A percentile compares a stretch with the other conserved stretches of the same genome.
phyloP scores from a whole-genome alignment of 352 stramenopile genomes.

The Chrysophaeum taylorii region DNA sequence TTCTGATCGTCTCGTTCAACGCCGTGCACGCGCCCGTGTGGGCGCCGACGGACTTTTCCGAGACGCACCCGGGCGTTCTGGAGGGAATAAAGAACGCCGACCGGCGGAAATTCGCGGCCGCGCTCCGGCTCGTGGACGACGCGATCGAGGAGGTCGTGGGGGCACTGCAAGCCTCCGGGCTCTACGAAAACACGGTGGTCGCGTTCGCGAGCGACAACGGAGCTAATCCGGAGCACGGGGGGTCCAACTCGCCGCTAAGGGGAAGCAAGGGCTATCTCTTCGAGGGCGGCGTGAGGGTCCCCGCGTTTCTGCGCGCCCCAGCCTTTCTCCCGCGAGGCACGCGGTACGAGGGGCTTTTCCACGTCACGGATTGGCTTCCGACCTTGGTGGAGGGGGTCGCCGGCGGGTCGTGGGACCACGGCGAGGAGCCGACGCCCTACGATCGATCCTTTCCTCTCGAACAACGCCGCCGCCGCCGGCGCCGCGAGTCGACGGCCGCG shows the following conservation, averaged over 20 bases:
- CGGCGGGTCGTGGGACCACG: not conserved
- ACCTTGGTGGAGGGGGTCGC: not conserved
- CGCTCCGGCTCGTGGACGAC: not conserved
- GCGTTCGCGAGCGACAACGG: constrained; percentile 24
- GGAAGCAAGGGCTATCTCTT: constrained; percentile 23
- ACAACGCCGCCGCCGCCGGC: no score
- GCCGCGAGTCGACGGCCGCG: no score
- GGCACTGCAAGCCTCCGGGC: constrained; percentile 8
- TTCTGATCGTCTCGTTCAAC: no score
- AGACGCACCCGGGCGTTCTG: no score
- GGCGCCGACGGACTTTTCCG: no score
- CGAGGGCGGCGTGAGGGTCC: constrained; percentile 22
- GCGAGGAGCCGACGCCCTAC: not conserved
- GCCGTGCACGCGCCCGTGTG: no score
- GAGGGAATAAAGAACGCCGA: no score
- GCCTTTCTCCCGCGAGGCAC: no score
- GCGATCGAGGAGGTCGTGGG: not conserved
- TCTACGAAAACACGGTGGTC: no score
- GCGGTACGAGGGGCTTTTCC: not conserved
- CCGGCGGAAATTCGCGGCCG: not conserved
- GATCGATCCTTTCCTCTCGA: no score
- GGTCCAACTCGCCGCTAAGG: constrained; percentile 21
- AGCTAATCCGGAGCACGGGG: constrained; percentile 2
- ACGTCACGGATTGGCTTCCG: not conserved
- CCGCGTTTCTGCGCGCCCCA: constrained; percentile 23